phyloP scores from a whole-genome alignment of 2,329 filamentous ascomycete species.

The Scytalidium lignicola region DNA sequence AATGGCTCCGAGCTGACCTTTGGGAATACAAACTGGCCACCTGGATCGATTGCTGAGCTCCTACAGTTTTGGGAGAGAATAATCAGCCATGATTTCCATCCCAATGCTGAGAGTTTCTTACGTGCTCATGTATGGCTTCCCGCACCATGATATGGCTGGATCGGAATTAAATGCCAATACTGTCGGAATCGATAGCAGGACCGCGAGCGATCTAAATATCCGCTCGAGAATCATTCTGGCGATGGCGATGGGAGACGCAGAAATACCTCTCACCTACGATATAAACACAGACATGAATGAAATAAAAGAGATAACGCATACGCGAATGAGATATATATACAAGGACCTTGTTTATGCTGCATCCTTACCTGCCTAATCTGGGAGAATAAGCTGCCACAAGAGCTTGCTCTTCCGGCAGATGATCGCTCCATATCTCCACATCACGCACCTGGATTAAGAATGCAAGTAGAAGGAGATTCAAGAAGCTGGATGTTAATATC shows the following conservation, averaged over 20 bases:
- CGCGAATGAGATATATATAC: too few species aligned
- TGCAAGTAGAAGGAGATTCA: not conserved
- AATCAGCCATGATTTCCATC: conserved; percentile 1
- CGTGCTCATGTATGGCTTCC: conserved; percentile 39
- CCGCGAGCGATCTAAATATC: too few species aligned
- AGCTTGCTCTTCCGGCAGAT: not conserved
- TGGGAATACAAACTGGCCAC: conserved; percentile 41
- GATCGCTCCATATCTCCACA: not conserved
- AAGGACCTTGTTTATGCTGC: not conserved
- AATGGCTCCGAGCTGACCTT: not conserved
- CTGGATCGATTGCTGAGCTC: conserved; percentile 41
- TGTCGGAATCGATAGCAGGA: too few species aligned
- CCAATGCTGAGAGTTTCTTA: conserved; percentile 17
- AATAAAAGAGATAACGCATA: too few species aligned
- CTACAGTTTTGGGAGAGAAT: conserved; percentile 22
- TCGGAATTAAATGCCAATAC: not conserved
- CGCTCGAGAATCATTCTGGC: not conserved
- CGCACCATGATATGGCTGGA: conserved; percentile 25
- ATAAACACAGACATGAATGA: too few species aligned
- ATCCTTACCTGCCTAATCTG: not conserved
- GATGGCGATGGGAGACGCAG: not conserved
- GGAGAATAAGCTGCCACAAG: not conserved
- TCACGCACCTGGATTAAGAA: not conserved
- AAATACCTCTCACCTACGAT: too few species aligned
- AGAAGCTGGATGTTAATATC: not conserved